A percentile compares a stretch with the other conserved stretches of the same genome.
Conservation (phyloP, 208 protist species). For the Trypanosoma melophagium region DNA sequence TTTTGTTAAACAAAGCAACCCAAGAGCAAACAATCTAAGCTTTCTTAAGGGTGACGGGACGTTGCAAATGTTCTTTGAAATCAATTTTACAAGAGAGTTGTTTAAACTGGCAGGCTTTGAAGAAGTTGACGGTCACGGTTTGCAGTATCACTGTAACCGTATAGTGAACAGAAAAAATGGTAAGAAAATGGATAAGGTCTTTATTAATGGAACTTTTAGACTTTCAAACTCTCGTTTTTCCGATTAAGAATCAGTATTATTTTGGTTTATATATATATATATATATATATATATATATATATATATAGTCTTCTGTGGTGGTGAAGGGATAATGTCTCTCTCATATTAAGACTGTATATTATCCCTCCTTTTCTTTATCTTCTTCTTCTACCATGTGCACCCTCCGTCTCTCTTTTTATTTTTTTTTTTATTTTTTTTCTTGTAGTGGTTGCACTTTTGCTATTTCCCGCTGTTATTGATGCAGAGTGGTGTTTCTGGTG, state of each 20-base stretch:
- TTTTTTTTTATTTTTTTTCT: conserved; percentile 2
- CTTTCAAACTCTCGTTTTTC: neutral
- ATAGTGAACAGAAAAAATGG: conserved; percentile 83
- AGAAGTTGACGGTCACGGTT: conserved; percentile 30
- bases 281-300: neutral
- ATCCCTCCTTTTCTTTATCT: neutral
- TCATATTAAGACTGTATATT: too few relatives aligned
- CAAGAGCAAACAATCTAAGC: conserved; percentile 17
- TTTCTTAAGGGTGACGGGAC: conserved; percentile 79
- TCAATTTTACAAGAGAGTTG: conserved; percentile 42
- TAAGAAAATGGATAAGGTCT: conserved; percentile 85
- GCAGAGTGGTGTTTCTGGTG: conserved; percentile 5
- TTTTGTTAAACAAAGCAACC: conserved; percentile 52
- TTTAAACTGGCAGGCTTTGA: conserved; percentile 49
- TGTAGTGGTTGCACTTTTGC: neutral
- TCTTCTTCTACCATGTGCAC: neutral
- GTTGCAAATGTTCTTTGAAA: conserved; percentile 73
- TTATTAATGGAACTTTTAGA: conserved; percentile 77
- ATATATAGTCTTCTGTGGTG: neutral
- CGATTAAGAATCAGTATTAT: neutral
- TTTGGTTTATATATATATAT: neutral
- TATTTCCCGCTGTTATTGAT: conserved; percentile 15
- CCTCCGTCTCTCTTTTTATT: neutral
- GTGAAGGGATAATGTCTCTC: too few relatives aligned
- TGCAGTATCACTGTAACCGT: conserved; percentile 80